Conservation (phyloP, 2,329 filamentous ascomycete genomes). For the Phyllosticta paracitricarpa region DNA sequence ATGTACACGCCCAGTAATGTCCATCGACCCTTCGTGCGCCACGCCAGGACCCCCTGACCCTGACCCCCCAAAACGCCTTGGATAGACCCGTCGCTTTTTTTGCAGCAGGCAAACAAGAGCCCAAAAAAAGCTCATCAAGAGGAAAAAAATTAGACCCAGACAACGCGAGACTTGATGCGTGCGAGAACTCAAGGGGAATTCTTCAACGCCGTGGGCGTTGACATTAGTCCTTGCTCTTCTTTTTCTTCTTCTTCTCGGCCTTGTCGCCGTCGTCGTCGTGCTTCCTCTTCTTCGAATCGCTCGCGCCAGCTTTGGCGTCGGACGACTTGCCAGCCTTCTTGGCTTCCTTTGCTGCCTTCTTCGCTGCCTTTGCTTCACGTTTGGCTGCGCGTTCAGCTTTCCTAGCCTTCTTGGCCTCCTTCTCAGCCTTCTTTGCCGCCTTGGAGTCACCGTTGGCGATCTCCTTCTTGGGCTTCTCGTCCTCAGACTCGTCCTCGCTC, state of each 20-base stretch:
- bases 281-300: slow-evolving; percentile 40
- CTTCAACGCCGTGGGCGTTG: background rate
- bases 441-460: slow-evolving; percentile 15
- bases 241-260: slow-evolving; percentile 58
- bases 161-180: background rate
- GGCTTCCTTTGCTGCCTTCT: slow-evolving; percentile 42
- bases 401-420: slow-evolving; percentile 31
- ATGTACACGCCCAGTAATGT: background rate
- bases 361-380: slow-evolving; percentile 38
- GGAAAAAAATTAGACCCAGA: background rate
- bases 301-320: slow-evolving; percentile 42
- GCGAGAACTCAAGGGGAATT: background rate
- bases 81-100: background rate
- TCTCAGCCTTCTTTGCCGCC: slow-evolving; percentile 28
- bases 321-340: slow-evolving; percentile 37
- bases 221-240: slow-evolving; percentile 40
- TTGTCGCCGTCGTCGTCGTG: slow-evolving; percentile 41
- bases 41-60: background rate
- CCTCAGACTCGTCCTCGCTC: slow-evolving; percentile 26
- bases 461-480: slow-evolving; percentile 17
- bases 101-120: background rate
- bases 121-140: background rate
- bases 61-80: background rate
- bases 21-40: background rate
- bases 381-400: slow-evolving; percentile 31